Evolutionary conservation across 2,329 filamentous ascomycete genomes (phyloP), one percentile per base, ranked within the genome.

Genomic region (Ophiostoma australiae): DNA sequence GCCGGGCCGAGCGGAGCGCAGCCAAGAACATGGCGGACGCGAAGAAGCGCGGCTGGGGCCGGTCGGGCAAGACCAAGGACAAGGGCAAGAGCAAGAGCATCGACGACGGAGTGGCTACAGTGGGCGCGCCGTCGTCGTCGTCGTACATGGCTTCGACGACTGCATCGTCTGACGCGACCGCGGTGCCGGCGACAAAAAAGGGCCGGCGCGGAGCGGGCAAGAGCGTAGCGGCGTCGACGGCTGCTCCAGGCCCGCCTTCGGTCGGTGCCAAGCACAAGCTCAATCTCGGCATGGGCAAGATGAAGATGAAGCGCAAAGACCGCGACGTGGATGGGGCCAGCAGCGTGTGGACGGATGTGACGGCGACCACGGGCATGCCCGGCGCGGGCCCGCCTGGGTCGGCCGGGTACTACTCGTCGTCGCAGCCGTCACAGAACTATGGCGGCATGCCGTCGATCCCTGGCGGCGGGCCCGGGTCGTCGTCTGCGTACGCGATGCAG

Each of bases 21-120:
- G 83, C 86, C 11, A 88, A 86, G 78, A 90, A 89, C 74, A 86
- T 89, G 37, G 82, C 84, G 23, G 87, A 89, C 73, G 87, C 87
- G 1, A 87, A 84, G 79, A 83, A 82, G 75, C 82, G 81, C 41
- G 87, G 87, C 0, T 89, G 87, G 72, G 78, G 80, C 44, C 78
- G 81, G 68, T 48, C 44, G 6, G 44, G 44, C 44, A 76, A 76
- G 69, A 80, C 79, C 73, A 81, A 77, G 73, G 83, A 81, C 75
- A 79, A 79, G 10, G 84, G 69, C 1, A 71, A 70, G 17, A 55
- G 23, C 7, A 70, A 17, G 15, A 15, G 17, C 8, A 20, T 39
- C 3, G 63, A 66, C 33, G 63, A 39, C 31, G 31, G 58, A 2
- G 33, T 23, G 55, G 55, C 31, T 5, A 20, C 31, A 27, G 31